These are phyloP conservation scores for Fusarium brevicatenulatum DNA, from an alignment of 2,329 filamentous ascomycete species.

Conservation along the genomic window DNA sequence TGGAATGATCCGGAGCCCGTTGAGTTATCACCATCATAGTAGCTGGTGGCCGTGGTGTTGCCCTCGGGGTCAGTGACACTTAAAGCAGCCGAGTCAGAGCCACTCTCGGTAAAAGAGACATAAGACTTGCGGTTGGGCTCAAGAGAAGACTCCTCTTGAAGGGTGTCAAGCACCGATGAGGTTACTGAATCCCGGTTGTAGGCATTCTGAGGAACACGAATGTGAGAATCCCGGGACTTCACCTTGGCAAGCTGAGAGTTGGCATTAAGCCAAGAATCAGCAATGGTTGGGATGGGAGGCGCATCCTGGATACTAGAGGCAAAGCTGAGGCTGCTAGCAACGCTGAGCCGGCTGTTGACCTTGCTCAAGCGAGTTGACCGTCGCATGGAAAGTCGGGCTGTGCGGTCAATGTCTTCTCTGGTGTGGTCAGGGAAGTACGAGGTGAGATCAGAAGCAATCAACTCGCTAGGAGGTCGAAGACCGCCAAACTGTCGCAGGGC, in stretches of 20 bases:
- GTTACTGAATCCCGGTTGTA: slow-evolving; percentile 86
- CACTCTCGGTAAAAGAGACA: slow-evolving; percentile 84
- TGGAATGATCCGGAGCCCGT: slow-evolving; percentile 79
- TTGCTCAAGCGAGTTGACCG: slow-evolving; percentile 91
- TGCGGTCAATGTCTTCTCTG: slow-evolving; percentile 93
- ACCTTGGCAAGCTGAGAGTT: slow-evolving; percentile 53
- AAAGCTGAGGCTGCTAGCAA: slow-evolving; percentile 92
- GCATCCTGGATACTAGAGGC: slow-evolving; percentile 93
- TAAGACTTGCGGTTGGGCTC: slow-evolving; percentile 95
- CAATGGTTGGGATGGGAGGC: slow-evolving; percentile 94
- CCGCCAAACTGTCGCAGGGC: slow-evolving; percentile 86
- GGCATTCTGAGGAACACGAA: slow-evolving; percentile 48
- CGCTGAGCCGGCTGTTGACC: slow-evolving; percentile 91
- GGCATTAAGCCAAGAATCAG: slow-evolving; percentile 85
- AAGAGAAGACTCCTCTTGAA: slow-evolving; percentile 88
- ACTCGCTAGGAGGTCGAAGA: slow-evolving; percentile 90
- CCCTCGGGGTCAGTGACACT: slow-evolving; percentile 82
- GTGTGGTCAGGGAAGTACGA: slow-evolving; percentile 98
- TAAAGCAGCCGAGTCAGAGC: slow-evolving; percentile 75
- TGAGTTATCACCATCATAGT: slow-evolving; percentile 83
- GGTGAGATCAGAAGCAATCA: slow-evolving; percentile 95
- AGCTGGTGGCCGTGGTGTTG: slow-evolving; percentile 76
- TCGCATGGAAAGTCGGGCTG: slow-evolving; percentile 90
- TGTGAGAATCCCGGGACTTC: slow-evolving; percentile 60
- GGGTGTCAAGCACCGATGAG: slow-evolving; percentile 86